Evolutionary conservation across 2,329 filamentous ascomycete genomes (phyloP).

Genomic region (Boeremia lycopersici): DNA sequence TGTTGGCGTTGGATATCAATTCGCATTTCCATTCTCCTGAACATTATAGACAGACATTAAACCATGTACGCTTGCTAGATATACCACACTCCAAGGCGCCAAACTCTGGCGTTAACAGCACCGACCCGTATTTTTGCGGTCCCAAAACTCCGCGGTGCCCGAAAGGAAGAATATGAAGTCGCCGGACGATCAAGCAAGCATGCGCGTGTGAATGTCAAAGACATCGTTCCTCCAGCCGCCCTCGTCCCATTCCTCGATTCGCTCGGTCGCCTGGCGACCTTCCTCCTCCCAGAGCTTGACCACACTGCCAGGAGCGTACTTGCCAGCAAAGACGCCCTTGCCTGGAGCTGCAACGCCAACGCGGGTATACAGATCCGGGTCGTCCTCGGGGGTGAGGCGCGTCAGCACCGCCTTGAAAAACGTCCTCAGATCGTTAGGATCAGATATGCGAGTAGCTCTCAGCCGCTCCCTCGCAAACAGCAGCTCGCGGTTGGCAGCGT

Average conservation of each 20-base stretch:
- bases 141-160: neutral
- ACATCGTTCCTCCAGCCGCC: constrained; percentile 84
- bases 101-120: neutral
- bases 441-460: constrained; percentile 80
- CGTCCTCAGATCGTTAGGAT: constrained; percentile 78
- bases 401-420: constrained; percentile 85
- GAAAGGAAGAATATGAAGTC: neutral
- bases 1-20: neutral
- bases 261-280: constrained; percentile 70
- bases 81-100: constrained; percentile 1
- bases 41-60: neutral
- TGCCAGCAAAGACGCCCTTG: constrained; percentile 74
- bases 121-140: neutral
- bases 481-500: constrained; percentile 80
- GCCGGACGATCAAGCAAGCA: constrained; percentile 17
- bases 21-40: neutral
- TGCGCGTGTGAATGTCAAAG: constrained; percentile 63
- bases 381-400: constrained; percentile 71
- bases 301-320: constrained; percentile 87
- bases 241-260: constrained; percentile 73
- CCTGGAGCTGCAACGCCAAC: constrained; percentile 70
- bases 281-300: constrained; percentile 90
- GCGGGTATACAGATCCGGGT: constrained; percentile 76
- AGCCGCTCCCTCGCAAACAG: constrained; percentile 86
- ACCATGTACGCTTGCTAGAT: constrained; percentile 4